A percentile compares a stretch with the other conserved stretches of the same genome.
These are phyloP conservation scores for Raddia distichophylla DNA, from an alignment of 176 grass and related monocot species.

Conservation along the genomic window DNA sequence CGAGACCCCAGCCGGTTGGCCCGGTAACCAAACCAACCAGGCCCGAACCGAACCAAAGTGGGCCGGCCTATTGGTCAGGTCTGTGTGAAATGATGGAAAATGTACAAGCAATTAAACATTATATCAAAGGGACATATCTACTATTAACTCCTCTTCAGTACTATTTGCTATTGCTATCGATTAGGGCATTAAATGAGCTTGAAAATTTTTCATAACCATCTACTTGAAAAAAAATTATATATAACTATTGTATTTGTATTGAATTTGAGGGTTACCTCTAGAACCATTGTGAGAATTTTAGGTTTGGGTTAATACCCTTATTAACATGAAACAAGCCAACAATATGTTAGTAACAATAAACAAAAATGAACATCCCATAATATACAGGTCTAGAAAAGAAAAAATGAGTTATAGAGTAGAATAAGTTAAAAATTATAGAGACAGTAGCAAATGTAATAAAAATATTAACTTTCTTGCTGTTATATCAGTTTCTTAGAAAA, in stretches of 20 bases:
- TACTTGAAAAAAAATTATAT: neutral
- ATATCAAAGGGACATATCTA: constrained; percentile 13
- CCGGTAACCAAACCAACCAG: too few relatives aligned
- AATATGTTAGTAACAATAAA: neutral
- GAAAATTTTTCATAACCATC: neutral
- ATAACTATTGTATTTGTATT: neutral
- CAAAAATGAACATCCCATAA: neutral
- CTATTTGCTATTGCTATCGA: neutral
- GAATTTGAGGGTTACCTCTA: neutral
- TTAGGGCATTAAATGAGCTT: constrained; percentile 16
- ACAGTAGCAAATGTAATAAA: constrained; percentile 1
- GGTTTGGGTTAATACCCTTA: neutral
- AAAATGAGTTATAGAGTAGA: neutral
- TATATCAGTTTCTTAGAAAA: constrained; percentile 16
- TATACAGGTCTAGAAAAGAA: constrained; percentile 2
- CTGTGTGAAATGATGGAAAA: neutral
- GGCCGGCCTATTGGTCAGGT: neutral
- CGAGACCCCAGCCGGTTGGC: too few relatives aligned
- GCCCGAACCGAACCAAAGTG: too few relatives aligned
- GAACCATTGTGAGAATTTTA: neutral
- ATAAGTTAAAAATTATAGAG: neutral
- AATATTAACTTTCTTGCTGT: neutral
- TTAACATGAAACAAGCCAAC: neutral
- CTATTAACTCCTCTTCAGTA: neutral
- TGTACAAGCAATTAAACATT: constrained; percentile 3